Base-by-base conservation (phyloP, 805 yeast genomes). In the Starmerella bombi region DNA sequence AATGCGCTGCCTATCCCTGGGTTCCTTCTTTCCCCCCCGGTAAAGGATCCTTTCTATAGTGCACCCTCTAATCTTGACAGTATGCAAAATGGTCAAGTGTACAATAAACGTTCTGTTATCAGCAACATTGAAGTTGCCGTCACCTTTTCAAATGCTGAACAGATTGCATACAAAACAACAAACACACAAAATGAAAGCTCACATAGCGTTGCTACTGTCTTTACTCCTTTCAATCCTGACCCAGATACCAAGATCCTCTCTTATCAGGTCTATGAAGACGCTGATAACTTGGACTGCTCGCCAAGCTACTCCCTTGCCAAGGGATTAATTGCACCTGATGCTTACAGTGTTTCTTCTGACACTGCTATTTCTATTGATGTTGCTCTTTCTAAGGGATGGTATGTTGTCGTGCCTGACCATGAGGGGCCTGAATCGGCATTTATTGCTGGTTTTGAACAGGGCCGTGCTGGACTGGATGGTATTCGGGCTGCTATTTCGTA, bases 381-480 rank as follows among this genome's bases (percentile, higher is more conserved):
- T 5, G 33, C 40, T 23, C 37, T 43, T 4, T 10, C 28, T 27
- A 17, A 29, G 25, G 50, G 50, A 8, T 39, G 34, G 25, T 37
- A 44, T 9, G 41, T 44, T n/a, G 42, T 44, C 20, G 32, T 40
- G 20, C 57, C n/a, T n/a, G n/a, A n/a, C n/a, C n/a, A n/a, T n/a
- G n/a, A n/a, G n/a, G n/a, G n/a, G n/a, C n/a, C n/a, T 59, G 9
- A 59, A 56, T 39, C 58, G 21, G 42, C 57, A 5, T 56, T 54
- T 36, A 36, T 49, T 14, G 56, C 57, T 9, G 59, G 59, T 12
- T 28, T 37, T 31, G 46, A 47, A 22, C 45, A 49, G 27, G 60
- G 60, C 21, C 45, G 49, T 14, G 48, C 52, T n/a, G 46, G 48
- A 15, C 45, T 54, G 18, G 56, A 54, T 37, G 51, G 55, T 9